Evolutionary conservation across 306 rosid species (phyloP).

Genomic region (Carpinus fangiana): DNA sequence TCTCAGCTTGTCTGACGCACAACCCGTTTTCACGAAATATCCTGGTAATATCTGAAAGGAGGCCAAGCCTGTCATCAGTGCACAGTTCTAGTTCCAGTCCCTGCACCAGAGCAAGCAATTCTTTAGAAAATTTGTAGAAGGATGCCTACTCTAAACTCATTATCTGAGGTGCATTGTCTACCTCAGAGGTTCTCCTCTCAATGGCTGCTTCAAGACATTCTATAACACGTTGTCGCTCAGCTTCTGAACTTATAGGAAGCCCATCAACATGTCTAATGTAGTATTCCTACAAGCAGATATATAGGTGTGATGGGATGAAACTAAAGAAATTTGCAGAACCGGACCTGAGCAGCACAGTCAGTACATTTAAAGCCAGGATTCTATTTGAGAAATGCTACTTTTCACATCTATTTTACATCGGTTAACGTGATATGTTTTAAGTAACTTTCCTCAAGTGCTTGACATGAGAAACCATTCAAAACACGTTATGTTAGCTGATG

Average conservation of each 20-base stretch:
- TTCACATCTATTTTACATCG: too few relatives aligned
- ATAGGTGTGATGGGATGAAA: background rate
- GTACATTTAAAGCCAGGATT: background rate
- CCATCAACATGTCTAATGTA: constrained; percentile 90
- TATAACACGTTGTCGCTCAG: constrained; percentile 76
- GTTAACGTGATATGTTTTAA: too few relatives aligned
- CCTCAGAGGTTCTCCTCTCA: constrained; percentile 90
- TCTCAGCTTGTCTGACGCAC: constrained; percentile 80
- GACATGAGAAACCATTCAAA: too few relatives aligned
- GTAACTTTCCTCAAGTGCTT: too few relatives aligned
- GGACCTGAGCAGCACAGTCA: background rate
- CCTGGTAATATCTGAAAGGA: constrained; percentile 90
- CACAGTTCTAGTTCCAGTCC: constrained; percentile 84
- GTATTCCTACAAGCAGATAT: constrained; percentile 60
- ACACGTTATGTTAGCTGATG: too few relatives aligned
- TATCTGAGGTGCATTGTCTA: background rate
- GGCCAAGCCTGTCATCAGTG: constrained; percentile 78
- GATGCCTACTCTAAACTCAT: background rate
- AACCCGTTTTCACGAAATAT: constrained; percentile 89
- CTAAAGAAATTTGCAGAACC: background rate
- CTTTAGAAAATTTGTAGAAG: constrained; percentile 18
- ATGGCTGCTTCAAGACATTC: constrained; percentile 97
- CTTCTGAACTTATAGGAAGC: constrained; percentile 82
- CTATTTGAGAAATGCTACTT: too few relatives aligned
- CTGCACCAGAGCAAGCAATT: constrained; percentile 43